A percentile compares a stretch with the other conserved stretches of the same genome.
phyloP scores from a whole-genome alignment of 2,329 filamentous ascomycete species.

The Fusarium sp. region DNA sequence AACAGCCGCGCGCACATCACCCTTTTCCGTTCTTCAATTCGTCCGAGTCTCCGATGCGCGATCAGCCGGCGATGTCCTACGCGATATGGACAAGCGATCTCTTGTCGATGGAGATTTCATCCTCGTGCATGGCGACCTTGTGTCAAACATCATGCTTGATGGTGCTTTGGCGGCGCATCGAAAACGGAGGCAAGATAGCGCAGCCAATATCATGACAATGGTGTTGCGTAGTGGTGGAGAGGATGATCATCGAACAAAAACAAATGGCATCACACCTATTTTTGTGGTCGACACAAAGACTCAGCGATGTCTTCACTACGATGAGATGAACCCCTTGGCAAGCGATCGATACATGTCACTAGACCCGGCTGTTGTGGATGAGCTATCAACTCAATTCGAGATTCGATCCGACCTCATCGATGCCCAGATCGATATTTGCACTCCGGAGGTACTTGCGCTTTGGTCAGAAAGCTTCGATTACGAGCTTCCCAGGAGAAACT shows the following conservation, averaged over 20 bases:
- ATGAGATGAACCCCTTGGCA: conserved; percentile 82
- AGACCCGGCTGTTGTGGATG: conserved; percentile 81
- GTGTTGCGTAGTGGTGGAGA: conserved; percentile 82
- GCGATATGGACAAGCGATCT: conserved; percentile 88
- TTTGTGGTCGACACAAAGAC: conserved; percentile 88
- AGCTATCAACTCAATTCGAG: conserved; percentile 78
- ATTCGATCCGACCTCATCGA: conserved; percentile 90
- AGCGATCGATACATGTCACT: conserved; percentile 75
- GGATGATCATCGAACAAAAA: conserved; percentile 78
- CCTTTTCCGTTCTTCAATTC: conserved; percentile 85
- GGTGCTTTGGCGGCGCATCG: conserved; percentile 81
- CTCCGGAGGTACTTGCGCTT: conserved; percentile 90
- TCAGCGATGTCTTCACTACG: conserved; percentile 90
- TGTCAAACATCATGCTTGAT: conserved; percentile 90
- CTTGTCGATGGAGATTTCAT: conserved; percentile 92
- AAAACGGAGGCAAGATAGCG: conserved; percentile 82
- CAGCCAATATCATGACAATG: conserved; percentile 98
- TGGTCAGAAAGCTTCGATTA: conserved; percentile 99
- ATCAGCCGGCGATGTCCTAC: conserved; percentile 93
- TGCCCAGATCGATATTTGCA: conserved; percentile 96
- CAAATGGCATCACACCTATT: conserved; percentile 78
- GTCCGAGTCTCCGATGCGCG: conserved; percentile 85
- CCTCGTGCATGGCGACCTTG: conserved; percentile 89
- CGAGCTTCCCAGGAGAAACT: conserved; percentile 87
- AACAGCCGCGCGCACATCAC: conserved; percentile 63